These are phyloP conservation scores for Euphorbia tirucalli DNA, from an alignment of 345 rosid species.

Conservation along the genomic window DNA sequence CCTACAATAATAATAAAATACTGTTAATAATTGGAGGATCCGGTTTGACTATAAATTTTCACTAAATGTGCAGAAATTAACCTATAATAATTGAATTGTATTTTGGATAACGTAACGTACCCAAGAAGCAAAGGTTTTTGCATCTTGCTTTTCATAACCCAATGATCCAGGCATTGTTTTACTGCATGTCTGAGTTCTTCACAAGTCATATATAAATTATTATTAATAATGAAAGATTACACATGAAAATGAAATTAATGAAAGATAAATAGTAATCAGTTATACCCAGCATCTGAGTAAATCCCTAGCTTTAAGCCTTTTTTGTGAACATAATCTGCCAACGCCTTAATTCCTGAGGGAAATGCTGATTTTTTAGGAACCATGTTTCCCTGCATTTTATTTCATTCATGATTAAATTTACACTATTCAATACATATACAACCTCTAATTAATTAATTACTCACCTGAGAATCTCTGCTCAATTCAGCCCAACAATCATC, in stretches of 20 bases:
- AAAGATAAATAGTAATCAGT: no score
- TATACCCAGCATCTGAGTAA: conserved; percentile 86
- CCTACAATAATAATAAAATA: no score
- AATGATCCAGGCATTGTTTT: conserved; percentile 83
- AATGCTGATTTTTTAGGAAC: conserved; percentile 61
- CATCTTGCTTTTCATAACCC: conserved; percentile 81
- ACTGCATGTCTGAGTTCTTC: conserved; percentile 73
- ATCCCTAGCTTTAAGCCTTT: conserved; percentile 93
- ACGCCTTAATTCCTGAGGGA: conserved; percentile 78
- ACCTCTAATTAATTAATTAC: no score
- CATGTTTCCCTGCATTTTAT: conserved; percentile 52
- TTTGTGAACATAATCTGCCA: conserved; percentile 77
- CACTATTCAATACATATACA: no score
- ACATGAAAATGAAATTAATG: not conserved
- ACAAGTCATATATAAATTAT: not conserved
- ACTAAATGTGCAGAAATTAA: no score
- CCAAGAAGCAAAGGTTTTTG: conserved; percentile 85
- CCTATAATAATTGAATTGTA: no score
- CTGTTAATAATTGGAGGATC: no score
- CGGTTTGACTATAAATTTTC: no score
- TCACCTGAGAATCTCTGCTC: conserved; percentile 39
- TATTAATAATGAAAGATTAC: not conserved
- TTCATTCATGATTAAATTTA: no score
- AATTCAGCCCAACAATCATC: conserved; percentile 61
- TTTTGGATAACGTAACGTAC: conserved; percentile 32